Percentiles rank a stretch among this genome's conserved stretches.
Evolutionary conservation across 768 basidiomycete species (phyloP).

Genomic region (Mycena olivaceomarginata): DNA sequence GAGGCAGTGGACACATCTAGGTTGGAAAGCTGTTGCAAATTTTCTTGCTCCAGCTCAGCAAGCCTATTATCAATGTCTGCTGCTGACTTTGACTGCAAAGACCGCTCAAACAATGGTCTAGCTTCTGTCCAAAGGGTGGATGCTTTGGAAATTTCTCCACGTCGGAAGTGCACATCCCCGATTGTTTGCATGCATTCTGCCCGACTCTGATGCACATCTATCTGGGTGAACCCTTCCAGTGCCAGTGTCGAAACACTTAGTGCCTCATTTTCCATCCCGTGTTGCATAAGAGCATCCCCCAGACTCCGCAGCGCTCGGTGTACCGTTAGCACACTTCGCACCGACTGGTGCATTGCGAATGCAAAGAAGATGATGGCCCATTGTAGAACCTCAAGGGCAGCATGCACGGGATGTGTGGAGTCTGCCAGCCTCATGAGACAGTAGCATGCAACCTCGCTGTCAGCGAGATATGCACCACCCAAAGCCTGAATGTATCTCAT

Average conservation of each 20-base stretch:
- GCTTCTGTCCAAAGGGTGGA: neutral
- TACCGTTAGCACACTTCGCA: neutral
- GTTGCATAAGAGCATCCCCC: neutral
- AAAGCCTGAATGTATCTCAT: neutral
- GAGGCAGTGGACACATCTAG: too few species aligned
- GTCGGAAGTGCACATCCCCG: neutral
- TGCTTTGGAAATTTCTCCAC: neutral
- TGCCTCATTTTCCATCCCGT: neutral
- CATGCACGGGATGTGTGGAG: neutral
- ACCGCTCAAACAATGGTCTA: neutral
- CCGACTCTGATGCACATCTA: neutral
- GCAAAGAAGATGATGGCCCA: neutral
- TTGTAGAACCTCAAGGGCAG: neutral
- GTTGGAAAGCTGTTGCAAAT: too few species aligned
- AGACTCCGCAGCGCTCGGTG: neutral
- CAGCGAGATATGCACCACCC: neutral
- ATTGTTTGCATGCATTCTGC: neutral
- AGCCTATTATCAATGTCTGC: neutral
- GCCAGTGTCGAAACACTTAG: neutral
- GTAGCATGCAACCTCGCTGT: neutral
- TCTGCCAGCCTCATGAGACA: neutral
- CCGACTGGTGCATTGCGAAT: neutral
- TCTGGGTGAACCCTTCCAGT: neutral
- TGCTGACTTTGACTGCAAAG: neutral
- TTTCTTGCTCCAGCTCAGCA: too few species aligned